Evolutionary conservation across 2,329 filamentous ascomycete genomes (phyloP), one percentile per base, ranked within the genome.

Genomic region (Escovopsis sp.): DNA sequence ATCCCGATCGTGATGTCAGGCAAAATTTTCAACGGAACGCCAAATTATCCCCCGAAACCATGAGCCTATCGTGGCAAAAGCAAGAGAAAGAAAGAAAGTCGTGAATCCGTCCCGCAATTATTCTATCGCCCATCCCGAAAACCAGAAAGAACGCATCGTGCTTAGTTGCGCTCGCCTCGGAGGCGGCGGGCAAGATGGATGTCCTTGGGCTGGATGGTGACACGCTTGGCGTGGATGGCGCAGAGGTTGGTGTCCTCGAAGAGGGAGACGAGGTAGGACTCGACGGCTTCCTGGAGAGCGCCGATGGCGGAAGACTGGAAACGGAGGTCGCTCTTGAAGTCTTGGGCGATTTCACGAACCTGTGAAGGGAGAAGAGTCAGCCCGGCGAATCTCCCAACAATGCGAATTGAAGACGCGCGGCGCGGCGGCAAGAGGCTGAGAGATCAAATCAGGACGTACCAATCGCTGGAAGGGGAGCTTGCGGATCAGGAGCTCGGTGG

Each of bases 281-380:
- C 90, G 47, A 94, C 87, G 37, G 90, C 94, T 72, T 98, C 90
- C 69, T 98, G 88, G 28, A 98, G 79, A 46, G 90, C 90, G 55
- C 85, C 83, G 58, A 98, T 94, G 61, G 90, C 90, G 32, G 88
- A 94, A 17, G 85, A 93, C 72, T 98, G 90, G 84, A 94, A 98
- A 58, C 87, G 83, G 43, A 93, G 80, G 48, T 92, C 82, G 51
- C 82, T 87, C 70, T 92, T 92, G 73, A 94, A 86, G 66, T 93
- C 83, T 62, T 92, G 80, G 27, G 86, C 86, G 43, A 96, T 94
- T 69, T 98, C 87, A 71, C 87, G 84, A 47, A 94, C 70, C 69
- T 73, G 50, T 13, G 12, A 17, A 3, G 5, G 19, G n/a, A n/a
- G 6, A 12, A 11, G 9, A 8, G 17, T 26, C 7, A 10, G 33